phyloP scores from a whole-genome alignment of 176 grass and related monocot species.

The Oryza punctata region DNA sequence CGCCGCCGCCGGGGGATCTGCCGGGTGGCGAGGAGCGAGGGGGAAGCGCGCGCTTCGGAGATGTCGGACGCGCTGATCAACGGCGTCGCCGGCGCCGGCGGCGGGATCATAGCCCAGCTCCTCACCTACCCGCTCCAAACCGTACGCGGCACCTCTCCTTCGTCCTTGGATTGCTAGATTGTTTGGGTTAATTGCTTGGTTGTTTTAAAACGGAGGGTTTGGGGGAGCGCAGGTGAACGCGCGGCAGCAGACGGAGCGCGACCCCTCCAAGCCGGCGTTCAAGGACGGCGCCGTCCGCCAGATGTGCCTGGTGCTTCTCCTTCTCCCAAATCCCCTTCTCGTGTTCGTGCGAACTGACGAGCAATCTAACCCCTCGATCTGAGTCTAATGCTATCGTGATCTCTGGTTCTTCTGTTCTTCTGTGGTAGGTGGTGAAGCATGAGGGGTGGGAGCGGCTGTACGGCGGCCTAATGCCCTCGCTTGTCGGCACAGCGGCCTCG shows the following conservation, averaged over 20 bases:
- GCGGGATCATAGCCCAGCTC: conserved; percentile 87
- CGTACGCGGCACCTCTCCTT: conserved; percentile 34
- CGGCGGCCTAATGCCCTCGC: conserved; percentile 75
- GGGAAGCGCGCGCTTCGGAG: not conserved
- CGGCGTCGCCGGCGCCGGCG: conserved; percentile 88
- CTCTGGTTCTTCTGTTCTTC: conserved; percentile 25
- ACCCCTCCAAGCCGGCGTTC: conserved; percentile 63
- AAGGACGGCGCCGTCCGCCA: conserved; percentile 74
- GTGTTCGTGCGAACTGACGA: not conserved
- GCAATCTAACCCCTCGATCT: conserved; percentile 21
- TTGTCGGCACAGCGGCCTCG: conserved; percentile 80
- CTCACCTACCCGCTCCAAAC: conserved; percentile 90
- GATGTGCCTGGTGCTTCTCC: conserved; percentile 59
- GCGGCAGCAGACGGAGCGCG: conserved; percentile 90
- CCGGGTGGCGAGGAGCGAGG: not conserved
- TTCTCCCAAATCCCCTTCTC: not conserved
- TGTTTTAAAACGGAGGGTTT: conserved; percentile 14
- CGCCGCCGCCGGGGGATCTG: conserved; percentile 29
- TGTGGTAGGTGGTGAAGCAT: conserved; percentile 70
- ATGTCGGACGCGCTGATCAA: conserved; percentile 96
- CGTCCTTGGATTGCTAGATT: not conserved
- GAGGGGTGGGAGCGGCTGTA: conserved; percentile 94
- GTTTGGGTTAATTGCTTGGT: not conserved
- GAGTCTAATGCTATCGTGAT: conserved; percentile 37
- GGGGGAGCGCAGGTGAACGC: conserved; percentile 73